Evolutionary conservation across 306 rosid species (phyloP).

Genomic region (Lupinus albus): DNA sequence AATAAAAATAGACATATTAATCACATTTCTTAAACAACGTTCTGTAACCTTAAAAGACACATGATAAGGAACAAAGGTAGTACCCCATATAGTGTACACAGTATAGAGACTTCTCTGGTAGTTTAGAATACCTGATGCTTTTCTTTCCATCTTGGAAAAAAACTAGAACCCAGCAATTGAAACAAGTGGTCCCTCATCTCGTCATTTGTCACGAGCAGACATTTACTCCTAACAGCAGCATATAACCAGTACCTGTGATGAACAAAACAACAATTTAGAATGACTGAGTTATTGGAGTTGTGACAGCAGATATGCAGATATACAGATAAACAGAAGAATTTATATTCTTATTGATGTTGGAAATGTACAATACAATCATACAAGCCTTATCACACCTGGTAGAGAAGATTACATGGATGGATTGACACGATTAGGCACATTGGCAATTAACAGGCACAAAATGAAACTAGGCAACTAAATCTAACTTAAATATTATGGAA

Average conservation of each 20-base stretch:
- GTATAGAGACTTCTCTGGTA: conserved; percentile 21
- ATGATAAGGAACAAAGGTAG: no score
- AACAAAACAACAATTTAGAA: conserved; percentile 13
- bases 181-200: conserved; percentile 98
- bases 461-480: conserved; percentile 32
- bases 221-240: conserved; percentile 80
- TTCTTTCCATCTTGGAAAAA: conserved; percentile 98
- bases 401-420: not conserved
- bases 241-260: conserved; percentile 87
- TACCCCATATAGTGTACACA: not conserved
- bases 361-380: conserved; percentile 20
- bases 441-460: conserved; percentile 6
- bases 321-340: conserved; percentile 12
- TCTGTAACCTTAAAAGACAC: no score
- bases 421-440: not conserved
- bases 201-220: conserved; percentile 86
- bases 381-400: conserved; percentile 17
- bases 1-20: no score
- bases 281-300: conserved; percentile 11
- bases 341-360: conserved; percentile 4
- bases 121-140: conserved; percentile 78
- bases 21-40: no score
- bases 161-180: conserved; percentile 84
- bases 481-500: conserved; percentile 26
- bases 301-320: conserved; percentile 12